Base-by-base conservation (phyloP, 2,329 filamentous ascomycete genomes). In the Coniochaeta pulveracea region DNA sequence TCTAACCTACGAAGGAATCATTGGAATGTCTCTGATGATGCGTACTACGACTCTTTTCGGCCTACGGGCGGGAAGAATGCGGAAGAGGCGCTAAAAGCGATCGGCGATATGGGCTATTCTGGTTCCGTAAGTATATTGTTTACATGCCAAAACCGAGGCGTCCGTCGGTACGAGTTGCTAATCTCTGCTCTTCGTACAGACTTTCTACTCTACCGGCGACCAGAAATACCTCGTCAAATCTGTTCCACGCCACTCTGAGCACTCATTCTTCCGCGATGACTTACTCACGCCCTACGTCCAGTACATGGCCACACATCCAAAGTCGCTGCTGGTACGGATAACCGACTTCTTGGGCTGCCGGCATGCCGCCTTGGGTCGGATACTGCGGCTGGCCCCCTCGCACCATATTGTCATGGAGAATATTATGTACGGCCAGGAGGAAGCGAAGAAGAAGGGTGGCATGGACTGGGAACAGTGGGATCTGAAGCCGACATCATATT, bases 391-490 rank as follows among this genome's bases (percentile, higher is more conserved):
- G 1, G 72, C 76, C 0, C 80, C 81, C 0, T 73, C 72, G 1
- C 79, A 84, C 42, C 80, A 85, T 47, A 80, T 85, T 38, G 64
- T 85, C 45, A 85, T 85, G 81, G 80, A 85, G 50, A 85, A 85
- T 47, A 61, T 83, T 3, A 58, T 84, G 16, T 72, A 70, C 40
- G 80, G 79, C 2, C 66, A 73, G 40, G 58, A 61, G 10, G 54
- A 59, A 49, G 54, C 28, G 47, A 57, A 35, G 50, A 60, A 28
- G 31, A 31, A 40, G 2, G 42, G 44, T 1, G 42, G 48, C 18
- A 40, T 40, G 2, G 55, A 62, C 12, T 85, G 80, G 80, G 74
- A 85, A 47, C 75, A 71, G 2, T 85, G 77, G 54, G 81, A 85
- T 39, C 65, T 85, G 31, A 86, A 86, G 47, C 81, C 81, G 0